Evolutionary conservation across 1,284 basidiomycete genomes (phyloP), one percentile per base, ranked within the genome.

Genomic region (Fistulinella cinereoalba): DNA sequence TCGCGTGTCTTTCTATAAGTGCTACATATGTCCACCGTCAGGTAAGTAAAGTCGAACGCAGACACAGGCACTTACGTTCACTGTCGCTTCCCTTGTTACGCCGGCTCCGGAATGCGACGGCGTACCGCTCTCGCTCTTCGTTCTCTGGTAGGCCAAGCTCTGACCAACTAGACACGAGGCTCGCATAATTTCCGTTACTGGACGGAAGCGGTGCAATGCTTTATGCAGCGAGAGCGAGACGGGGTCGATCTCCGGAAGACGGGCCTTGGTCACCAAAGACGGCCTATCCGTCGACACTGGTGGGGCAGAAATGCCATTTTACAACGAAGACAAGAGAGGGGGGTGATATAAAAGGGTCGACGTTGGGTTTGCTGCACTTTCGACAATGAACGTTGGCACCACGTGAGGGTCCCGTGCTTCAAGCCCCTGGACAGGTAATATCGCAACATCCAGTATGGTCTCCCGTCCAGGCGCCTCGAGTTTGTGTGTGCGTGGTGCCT

Each of bases 141-240:
- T 85, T 76, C 42, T 70, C 69, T 1, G 85, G 84, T 13, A 92
- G 72, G 4, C 65, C 59, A 1, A 97, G 71, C 37, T 86, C 76
- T n/a, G 67, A 57, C 92, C 92, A 97, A 64, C 95, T 96, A 74
- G 96, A 97, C 0, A 88, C 87, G 27, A 81, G 72, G n/a, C n/a
- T n/a, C 2, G 70, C 67, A 58, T 94, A 96, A 4, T 65, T 0
- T 67, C 60, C 1, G 77, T 75, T 4, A 78, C 38, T 0, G 90
- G 88, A 19, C 62, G 74, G 70, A 96, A 93, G 41, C 73, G 65
- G 61, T 95, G 90, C 31, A 96, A 71, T 0, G 90, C 87, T 61
- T 84, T 84, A 68, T 95, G 92, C 3, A 97, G 71, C 0, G 86
- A 85, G n/a, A 93, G 68, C 2, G 88, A 91, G 3, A 81, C 85